A percentile compares a stretch with the other conserved stretches of the same genome.
Evolutionary conservation across 164 flowering plant species (phyloP).

Genomic region (Litsea cubeba): DNA sequence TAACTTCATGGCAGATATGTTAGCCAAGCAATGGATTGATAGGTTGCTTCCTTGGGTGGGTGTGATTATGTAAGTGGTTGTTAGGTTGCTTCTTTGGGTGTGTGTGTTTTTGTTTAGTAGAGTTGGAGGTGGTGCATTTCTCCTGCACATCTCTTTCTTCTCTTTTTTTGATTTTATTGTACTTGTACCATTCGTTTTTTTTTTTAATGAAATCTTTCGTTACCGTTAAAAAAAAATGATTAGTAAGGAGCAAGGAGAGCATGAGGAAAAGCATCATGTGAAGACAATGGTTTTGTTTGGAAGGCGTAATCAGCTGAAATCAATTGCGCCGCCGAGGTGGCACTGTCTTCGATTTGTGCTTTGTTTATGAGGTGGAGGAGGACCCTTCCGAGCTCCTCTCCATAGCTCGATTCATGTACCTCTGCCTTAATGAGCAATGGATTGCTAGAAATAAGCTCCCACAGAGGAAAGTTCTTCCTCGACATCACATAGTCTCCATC

Average conservation of each 20-base stretch:
- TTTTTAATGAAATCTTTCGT: no score
- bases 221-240: no score
- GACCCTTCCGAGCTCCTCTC: slow-evolving; percentile 47
- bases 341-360: slow-evolving; percentile 2
- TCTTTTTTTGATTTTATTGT: no score
- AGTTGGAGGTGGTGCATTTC: no score
- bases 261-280: slow-evolving; percentile 7
- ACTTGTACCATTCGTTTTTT: no score
- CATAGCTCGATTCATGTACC: slow-evolving; percentile 61
- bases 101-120: no score
- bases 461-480: slow-evolving; percentile 63
- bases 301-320: slow-evolving; percentile 17
- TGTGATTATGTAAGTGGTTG: no score
- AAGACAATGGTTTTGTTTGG: slow-evolving; percentile 7
- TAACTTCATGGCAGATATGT: no score
- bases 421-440: slow-evolving; percentile 44
- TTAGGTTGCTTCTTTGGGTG: no score
- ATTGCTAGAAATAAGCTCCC: slow-evolving; percentile 48
- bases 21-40: no score
- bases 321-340: background rate
- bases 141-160: no score
- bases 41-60: no score
- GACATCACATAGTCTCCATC: slow-evolving; percentile 61
- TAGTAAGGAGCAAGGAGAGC: slow-evolving; percentile 11
- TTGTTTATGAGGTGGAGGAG: slow-evolving; percentile 27